Base-by-base conservation (phyloP, 176 grass and related monocot species). In the Poa pratensis region DNA sequence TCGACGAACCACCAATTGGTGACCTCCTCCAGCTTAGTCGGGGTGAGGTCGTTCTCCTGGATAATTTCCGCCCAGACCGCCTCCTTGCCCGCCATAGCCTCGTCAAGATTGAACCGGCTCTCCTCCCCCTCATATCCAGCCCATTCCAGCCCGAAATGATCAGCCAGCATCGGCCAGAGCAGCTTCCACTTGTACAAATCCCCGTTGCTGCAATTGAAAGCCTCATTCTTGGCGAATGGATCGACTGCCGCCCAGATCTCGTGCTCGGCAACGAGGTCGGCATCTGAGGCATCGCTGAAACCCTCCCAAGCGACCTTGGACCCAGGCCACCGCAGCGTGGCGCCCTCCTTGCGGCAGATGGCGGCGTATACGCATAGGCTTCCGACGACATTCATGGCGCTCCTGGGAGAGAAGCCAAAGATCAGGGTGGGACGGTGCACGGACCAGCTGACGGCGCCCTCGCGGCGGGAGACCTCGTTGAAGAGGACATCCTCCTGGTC, bases 231-330 rank as follows among this genome's bases (percentile, higher is more conserved):
- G 3, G 94, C 94, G 27, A 86, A 94, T 0, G 92, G 94, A 0
- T 97, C 94, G 1, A 97, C 94, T 1, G 92, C 88, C 7, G 90
- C 94, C 92, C 94, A 97, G 83, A 94, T 97, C 92, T 97, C 77
- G 27, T 97, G 94, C 88, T 97, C 94, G 4, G 94, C 92, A 59
- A 97, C 77, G 7, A 97, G 88, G 67, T 97, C 92, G 1, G 94
- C 92, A 20, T 97, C 94, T 2, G 94, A 97, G 17, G 92, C 80
- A 46, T 92, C 88, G 74, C 60, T 78, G 90, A 97, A 97, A 0
- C 92, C 94, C 20, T 90, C 87, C 94, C 94, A 97, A 1, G 53
- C 46, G 14, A 66, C 10, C 43, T 78, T 48, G 3, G 66, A 85
- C 2, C 92, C 94, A 2, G 90, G 90, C 90, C 88, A 97, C 54